A percentile compares a stretch with the other conserved stretches of the same genome.
phyloP scores from a whole-genome alignment of 2,329 filamentous ascomycete genomes.

The Hypoxylon sp. region DNA sequence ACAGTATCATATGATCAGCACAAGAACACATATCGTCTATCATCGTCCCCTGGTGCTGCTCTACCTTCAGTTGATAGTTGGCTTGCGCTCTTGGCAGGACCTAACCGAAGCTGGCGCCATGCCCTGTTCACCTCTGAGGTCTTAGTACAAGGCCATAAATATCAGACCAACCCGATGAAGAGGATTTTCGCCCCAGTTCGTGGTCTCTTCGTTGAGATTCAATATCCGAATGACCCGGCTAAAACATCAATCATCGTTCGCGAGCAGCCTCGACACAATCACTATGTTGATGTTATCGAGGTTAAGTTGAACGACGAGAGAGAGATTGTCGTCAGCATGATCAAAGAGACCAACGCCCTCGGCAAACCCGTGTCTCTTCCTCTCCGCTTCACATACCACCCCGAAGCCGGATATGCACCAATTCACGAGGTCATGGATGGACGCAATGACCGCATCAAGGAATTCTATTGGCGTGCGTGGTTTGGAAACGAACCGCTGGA shows the following conservation, averaged over 20 bases:
- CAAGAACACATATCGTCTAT: conserved; percentile 86
- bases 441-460: conserved; percentile 97
- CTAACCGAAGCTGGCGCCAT: conserved; percentile 89
- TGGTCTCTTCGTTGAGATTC: conserved; percentile 89
- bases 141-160: conserved; percentile 93
- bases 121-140: conserved; percentile 94
- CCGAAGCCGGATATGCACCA: conserved; percentile 95
- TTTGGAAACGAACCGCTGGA: conserved; percentile 87
- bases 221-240: conserved; percentile 79
- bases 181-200: conserved; percentile 87
- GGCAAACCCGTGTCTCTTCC: conserved; percentile 83
- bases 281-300: conserved; percentile 88
- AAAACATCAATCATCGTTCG: conserved; percentile 88
- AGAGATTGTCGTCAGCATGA: conserved; percentile 87
- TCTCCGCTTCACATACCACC: conserved; percentile 91
- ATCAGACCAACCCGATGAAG: conserved; percentile 95
- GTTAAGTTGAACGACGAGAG: conserved; percentile 78
- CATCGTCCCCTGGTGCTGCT: conserved; percentile 74
- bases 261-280: conserved; percentile 86
- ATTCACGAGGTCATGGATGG: conserved; percentile 96
- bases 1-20: conserved; percentile 80
- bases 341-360: conserved; percentile 90
- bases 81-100: conserved; percentile 87
- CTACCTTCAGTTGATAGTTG: conserved; percentile 84
- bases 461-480: conserved; percentile 99